Evolutionary conservation across 768 basidiomycete genomes (phyloP), one percentile per base, ranked within the genome.

Genomic region (Neoboletus brunneissimus): DNA sequence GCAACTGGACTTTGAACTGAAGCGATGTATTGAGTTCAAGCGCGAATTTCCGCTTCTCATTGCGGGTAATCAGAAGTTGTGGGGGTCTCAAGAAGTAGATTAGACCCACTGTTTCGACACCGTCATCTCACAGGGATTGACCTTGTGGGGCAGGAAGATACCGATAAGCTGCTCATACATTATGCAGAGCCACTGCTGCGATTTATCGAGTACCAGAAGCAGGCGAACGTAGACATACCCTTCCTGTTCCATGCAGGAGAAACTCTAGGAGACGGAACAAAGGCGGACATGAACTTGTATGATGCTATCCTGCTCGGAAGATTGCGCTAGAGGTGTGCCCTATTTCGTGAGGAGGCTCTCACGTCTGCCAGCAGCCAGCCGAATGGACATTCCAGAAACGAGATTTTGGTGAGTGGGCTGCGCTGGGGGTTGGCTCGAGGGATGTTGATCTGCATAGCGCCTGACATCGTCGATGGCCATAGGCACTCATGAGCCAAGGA

Each of bases 381-480:
- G 34, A 49, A 48, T 56, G 29, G 35, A 27, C 34, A 23, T 27
- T 0, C 20, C 16, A 88, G 87, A 49, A 88, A 90, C 61, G 87
- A 89, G 64, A 80, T 89, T 37, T 68, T 90, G 67, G 86, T 88
- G 64, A 55, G 45, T 45, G 66, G 47, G 16, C 16, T 1, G 29
- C 15, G 29, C 20, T 8, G 46, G 20, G 23, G 41, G 41, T 34
- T 25, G 8, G 13, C 25, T 32, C 13, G 38, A 40, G 37, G 25
- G 35, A 48, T 20, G 32, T 31, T 51, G 29, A 48, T 27, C 29
- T 60, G n/a, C 31, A 16, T n/a, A 87, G 86, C 82, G 88, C 12
- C 73, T 88, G 53, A 86, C 87, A 11, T 83, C 87, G 9, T 88
- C 87, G 16, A 89, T 90, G 82, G 83, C 83, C 5, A 84, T 82